These are phyloP conservation scores for Echites panduratus DNA, from an alignment of 257 asterid genomes.

Conservation along the genomic window DNA sequence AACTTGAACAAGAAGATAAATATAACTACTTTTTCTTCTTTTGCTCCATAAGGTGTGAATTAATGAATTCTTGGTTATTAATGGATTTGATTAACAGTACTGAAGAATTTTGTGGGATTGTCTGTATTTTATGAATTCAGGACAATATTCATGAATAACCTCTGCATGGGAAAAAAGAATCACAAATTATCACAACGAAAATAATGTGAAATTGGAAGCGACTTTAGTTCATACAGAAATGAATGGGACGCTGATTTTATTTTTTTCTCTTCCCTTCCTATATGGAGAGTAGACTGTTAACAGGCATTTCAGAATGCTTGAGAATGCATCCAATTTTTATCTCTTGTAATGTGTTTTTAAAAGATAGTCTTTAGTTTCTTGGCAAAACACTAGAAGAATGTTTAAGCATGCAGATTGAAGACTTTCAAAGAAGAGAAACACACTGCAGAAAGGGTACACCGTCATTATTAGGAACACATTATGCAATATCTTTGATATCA, in stretches of 20 bases:
- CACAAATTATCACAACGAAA: not conserved
- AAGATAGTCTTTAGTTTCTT: not conserved
- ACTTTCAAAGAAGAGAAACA: not conserved
- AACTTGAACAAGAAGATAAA: not conserved
- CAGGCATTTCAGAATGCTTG: no score
- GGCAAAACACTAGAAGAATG: not conserved
- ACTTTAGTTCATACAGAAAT: not conserved
- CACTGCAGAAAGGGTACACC: not conserved
- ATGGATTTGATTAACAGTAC: not conserved
- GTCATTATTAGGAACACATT: not conserved
- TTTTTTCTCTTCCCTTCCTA: not conserved
- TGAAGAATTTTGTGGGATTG: not conserved
- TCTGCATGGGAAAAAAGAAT: not conserved
- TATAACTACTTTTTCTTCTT: not conserved
- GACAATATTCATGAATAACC: not conserved
- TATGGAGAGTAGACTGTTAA: not conserved
- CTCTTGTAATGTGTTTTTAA: not conserved
- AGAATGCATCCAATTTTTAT: not conserved
- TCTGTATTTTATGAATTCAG: not conserved
- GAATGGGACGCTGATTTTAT: not conserved
- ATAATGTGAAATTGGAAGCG: not conserved
- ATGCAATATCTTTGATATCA: slow-evolving; percentile 5
- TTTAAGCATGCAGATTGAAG: not conserved
- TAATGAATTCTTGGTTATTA: not conserved
- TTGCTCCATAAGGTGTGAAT: not conserved